Conservation (phyloP, 352 stramenopile genomes). For the Plasmopara viticola region DNA sequence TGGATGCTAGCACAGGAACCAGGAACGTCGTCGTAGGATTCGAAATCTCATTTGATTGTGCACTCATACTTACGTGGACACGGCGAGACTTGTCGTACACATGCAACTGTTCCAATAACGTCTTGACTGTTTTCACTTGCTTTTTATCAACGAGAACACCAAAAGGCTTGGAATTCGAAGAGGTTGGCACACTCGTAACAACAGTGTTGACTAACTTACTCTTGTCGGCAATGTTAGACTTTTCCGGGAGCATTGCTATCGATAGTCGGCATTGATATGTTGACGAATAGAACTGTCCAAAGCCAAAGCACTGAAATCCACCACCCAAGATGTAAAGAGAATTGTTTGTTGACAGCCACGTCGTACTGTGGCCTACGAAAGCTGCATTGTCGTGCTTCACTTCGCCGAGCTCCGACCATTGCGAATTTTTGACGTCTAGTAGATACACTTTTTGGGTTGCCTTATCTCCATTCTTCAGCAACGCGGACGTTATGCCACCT, state of each 20-base stretch:
- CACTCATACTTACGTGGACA: slow-evolving; percentile 32
- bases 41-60: slow-evolving; percentile 6
- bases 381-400: slow-evolving; percentile 40
- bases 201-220: slow-evolving; percentile 6
- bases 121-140: slow-evolving; percentile 78
- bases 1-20: slow-evolving; percentile 43
- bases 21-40: slow-evolving; percentile 38
- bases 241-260: slow-evolving; percentile 9
- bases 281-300: slow-evolving; percentile 74
- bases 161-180: slow-evolving; percentile 19
- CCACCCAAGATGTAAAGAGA: slow-evolving; percentile 56
- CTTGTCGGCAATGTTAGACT: slow-evolving; percentile 1
- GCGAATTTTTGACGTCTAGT: slow-evolving; percentile 35
- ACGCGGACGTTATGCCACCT: slow-evolving; percentile 42
- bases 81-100: slow-evolving; percentile 81
- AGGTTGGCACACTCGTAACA: slow-evolving; percentile 1
- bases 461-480: slow-evolving; percentile 31
- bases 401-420: slow-evolving; percentile 51
- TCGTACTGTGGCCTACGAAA: slow-evolving; percentile 48
- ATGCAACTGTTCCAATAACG: slow-evolving; percentile 43
- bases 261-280: slow-evolving; percentile 48
- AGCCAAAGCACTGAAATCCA: slow-evolving; percentile 82
- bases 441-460: slow-evolving; percentile 49
- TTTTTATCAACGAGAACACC: slow-evolving; percentile 52
- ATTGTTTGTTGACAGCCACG: slow-evolving; percentile 39